Conservation (phyloP, 225 moss, liverwort and hornwort genomes). For the Pleurozium schreberi region DNA sequence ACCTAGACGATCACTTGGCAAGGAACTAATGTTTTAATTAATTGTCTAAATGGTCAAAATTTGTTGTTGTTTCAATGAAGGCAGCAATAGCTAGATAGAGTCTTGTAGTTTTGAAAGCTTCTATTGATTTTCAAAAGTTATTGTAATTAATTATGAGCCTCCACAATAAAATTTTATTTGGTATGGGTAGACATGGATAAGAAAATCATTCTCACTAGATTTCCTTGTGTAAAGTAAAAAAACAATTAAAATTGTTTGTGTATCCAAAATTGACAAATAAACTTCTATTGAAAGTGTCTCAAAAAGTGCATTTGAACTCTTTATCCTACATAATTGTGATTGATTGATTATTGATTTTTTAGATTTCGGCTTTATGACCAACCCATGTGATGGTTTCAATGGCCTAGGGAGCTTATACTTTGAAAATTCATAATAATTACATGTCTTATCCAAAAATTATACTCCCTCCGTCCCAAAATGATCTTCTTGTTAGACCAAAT, state of each 20-base stretch:
- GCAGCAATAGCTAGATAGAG: too few species aligned
- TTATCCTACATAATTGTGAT: fast-evolving
- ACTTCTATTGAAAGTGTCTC: not conserved
- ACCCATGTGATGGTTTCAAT: fast-evolving
- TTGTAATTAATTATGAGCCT: not conserved
- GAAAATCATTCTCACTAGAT: not conserved
- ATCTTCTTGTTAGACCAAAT: too few species aligned
- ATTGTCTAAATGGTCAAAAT: not conserved
- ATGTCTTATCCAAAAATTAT: not conserved
- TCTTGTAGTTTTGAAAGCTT: not conserved
- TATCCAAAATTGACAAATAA: not conserved
- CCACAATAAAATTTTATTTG: not conserved
- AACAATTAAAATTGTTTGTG: fast-evolving
- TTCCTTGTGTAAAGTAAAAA: not conserved
- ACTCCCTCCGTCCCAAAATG: too few species aligned
- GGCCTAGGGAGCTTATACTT: not conserved
- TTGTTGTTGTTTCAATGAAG: not conserved
- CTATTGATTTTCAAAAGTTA: not conserved
- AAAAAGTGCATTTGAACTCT: too few species aligned
- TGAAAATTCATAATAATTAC: not conserved
- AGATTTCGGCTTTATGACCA: not conserved
- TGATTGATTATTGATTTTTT: fast-evolving
- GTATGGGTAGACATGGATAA: fast-evolving
- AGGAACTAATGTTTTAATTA: not conserved
- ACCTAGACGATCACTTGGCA: fast-evolving